A percentile compares a stretch with the other conserved stretches of the same genome.
These are phyloP conservation scores for Gloeostereum incarnatum DNA, from an alignment of 768 basidiomycete genomes.

Conservation along the genomic window DNA sequence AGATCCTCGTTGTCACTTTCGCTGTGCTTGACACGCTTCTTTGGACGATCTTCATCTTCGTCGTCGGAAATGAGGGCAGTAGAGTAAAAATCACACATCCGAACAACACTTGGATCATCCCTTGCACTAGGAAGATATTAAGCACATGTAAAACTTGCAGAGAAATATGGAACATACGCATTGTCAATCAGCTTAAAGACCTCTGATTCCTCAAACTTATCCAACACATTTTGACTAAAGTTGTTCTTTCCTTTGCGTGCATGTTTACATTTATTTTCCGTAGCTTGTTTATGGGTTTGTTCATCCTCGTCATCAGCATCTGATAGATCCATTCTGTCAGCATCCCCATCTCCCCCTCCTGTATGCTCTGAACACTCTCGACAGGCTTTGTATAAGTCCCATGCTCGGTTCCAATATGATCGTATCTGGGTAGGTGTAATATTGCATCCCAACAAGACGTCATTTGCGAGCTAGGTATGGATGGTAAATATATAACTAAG, in stretches of 20 bases:
- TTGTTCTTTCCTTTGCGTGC: neutral
- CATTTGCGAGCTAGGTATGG: no score
- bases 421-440: no score
- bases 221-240: neutral
- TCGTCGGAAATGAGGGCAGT: neutral
- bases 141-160: neutral
- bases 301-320: constrained; percentile 1
- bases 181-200: constrained; percentile 7
- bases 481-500: no score
- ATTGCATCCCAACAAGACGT: no score
- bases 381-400: constrained; percentile 4
- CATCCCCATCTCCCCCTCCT: constrained; percentile 10
- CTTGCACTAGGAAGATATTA: neutral
- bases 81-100: neutral
- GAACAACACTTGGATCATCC: neutral
- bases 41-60: neutral
- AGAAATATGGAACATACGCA: constrained; percentile 5
- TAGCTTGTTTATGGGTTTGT: neutral
- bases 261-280: neutral
- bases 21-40: neutral
- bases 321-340: neutral
- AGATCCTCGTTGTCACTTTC: neutral
- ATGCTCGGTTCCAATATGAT: constrained; percentile 3
- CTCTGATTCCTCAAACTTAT: constrained; percentile 3
- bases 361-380: constrained; percentile 5